phyloP scores from a whole-genome alignment of 345 rosid species.

The Gossypium thurberi region DNA sequence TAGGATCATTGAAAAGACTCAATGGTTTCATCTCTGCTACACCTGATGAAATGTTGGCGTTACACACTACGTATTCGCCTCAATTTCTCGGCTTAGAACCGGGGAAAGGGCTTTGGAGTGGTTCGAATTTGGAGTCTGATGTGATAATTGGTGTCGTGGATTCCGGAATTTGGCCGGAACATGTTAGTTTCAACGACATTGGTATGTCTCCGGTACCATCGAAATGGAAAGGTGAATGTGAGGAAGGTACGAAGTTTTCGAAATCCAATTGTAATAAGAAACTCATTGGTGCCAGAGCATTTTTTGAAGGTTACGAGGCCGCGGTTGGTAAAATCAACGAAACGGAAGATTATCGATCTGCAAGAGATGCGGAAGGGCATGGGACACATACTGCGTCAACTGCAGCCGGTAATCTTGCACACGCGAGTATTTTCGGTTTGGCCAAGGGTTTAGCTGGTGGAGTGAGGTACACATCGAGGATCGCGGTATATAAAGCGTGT shows the following conservation, averaged over 20 bases:
- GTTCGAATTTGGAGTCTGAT: constrained; percentile 27
- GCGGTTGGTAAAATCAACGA: constrained; percentile 28
- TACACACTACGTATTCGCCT: constrained; percentile 53
- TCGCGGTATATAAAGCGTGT: constrained; percentile 29
- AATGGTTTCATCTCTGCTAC: constrained; percentile 42
- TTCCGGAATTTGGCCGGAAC: constrained; percentile 66
- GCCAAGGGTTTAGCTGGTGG: constrained; percentile 21
- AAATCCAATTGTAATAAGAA: constrained; percentile 42
- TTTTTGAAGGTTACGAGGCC: constrained; percentile 46
- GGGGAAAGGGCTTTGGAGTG: constrained; percentile 43
- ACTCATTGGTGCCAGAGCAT: constrained; percentile 55
- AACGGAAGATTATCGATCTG: constrained; percentile 33
- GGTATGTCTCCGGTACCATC: constrained; percentile 39
- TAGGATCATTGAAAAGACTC: constrained; percentile 25
- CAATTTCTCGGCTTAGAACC: constrained; percentile 43
- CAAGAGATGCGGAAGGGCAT: constrained; percentile 22
- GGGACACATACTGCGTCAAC: constrained; percentile 28
- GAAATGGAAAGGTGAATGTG: constrained; percentile 50
- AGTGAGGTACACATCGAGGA: constrained; percentile 40
- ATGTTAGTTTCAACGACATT: constrained; percentile 37
- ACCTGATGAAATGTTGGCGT: constrained; percentile 42
- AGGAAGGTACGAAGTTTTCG: constrained; percentile 42
- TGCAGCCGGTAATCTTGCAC: constrained; percentile 17
- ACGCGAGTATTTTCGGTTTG: constrained; percentile 20
- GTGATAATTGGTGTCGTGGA: constrained; percentile 50